These are phyloP conservation scores for Glycine tomentella DNA, from an alignment of 306 rosid genomes.

Conservation along the genomic window DNA sequence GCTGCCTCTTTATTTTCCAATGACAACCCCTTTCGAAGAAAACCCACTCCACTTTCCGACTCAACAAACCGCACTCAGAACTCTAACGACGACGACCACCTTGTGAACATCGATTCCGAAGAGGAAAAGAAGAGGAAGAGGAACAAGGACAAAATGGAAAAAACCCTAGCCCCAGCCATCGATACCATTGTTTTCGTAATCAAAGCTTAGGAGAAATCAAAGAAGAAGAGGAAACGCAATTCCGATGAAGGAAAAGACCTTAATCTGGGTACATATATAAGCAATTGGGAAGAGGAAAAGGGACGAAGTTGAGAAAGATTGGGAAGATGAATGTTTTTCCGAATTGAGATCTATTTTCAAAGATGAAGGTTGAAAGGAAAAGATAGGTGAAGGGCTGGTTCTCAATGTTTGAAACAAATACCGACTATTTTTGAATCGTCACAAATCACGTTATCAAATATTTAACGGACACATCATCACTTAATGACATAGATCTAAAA, in stretches of 20 bases:
- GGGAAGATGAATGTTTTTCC: constrained; percentile 52
- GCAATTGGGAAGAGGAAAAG: constrained; percentile 55
- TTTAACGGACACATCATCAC: too few relatives aligned
- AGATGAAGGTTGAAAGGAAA: too few relatives aligned
- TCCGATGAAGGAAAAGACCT: constrained; percentile 18
- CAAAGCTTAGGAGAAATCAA: constrained; percentile 52
- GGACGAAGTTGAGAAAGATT: constrained; percentile 83
- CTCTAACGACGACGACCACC: too few relatives aligned
- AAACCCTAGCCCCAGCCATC: not conserved
- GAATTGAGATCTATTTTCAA: too few relatives aligned
- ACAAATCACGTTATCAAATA: too few relatives aligned
- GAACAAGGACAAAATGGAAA: constrained; percentile 49
- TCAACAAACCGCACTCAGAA: too few relatives aligned
- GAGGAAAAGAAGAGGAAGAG: constrained; percentile 55
- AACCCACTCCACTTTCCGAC: too few relatives aligned
- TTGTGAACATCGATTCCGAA: not conserved
- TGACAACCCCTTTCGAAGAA: constrained; percentile 34
- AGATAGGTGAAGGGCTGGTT: too few relatives aligned
- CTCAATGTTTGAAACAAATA: too few relatives aligned
- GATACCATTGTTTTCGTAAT: constrained; percentile 1
- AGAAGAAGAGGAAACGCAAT: constrained; percentile 52
- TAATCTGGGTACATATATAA: constrained; percentile 8
- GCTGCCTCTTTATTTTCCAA: constrained; percentile 70
- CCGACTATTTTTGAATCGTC: too few relatives aligned
- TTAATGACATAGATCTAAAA: too few relatives aligned